These are phyloP conservation scores for Paramecium bursaria DNA, from an alignment of 73 alveolate species.

Conservation along the genomic window DNA sequence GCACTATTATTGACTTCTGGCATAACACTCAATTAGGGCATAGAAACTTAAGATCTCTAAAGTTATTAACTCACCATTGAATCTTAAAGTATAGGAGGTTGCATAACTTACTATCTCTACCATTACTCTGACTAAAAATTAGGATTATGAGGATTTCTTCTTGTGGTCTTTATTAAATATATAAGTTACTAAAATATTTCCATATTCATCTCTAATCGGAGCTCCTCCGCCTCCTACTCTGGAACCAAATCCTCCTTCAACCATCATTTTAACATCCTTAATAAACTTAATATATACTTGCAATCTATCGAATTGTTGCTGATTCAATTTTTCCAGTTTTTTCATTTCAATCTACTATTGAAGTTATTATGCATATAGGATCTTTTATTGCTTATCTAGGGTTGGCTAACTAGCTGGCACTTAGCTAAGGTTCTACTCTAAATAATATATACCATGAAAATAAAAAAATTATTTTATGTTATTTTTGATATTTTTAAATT, in stretches of 20 bases:
- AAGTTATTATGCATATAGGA: background rate
- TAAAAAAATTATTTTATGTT: no score
- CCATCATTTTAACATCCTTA: background rate
- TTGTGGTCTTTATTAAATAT: background rate
- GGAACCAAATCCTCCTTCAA: background rate
- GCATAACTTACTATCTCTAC: no score
- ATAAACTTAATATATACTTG: background rate
- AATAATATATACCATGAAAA: no score
- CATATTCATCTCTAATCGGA: constrained; percentile 40
- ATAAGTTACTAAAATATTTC: constrained; percentile 32
- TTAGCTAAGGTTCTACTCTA: no score
- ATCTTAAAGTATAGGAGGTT: no score
- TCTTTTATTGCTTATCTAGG: background rate
- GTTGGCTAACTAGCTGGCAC: constrained; percentile 35
- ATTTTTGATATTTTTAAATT: no score
- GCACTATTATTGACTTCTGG: no score
- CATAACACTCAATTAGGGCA: no score
- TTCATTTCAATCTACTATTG: constrained; percentile 2
- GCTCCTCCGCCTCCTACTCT: constrained; percentile 57
- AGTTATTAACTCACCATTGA: no score
- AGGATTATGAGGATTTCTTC: constrained; percentile 30
- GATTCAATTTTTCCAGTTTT: background rate
- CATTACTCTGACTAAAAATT: constrained; percentile 18
- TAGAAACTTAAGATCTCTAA: no score
- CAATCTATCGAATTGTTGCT: background rate